Evolutionary conservation across 169 alveolate genomes (phyloP).

Genomic region (Plasmodium blacklocki): DNA sequence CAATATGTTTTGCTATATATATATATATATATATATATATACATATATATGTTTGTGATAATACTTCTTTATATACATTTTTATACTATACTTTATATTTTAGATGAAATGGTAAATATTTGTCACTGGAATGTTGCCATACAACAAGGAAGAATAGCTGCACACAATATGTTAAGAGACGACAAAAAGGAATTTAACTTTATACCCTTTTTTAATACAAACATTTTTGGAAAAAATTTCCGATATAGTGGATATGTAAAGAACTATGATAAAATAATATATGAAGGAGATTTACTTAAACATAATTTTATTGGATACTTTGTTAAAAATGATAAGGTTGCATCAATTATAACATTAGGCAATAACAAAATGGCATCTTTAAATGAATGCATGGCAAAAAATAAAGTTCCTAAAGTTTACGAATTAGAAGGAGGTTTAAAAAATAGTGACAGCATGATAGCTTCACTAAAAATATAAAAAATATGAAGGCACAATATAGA

Average conservation of each 20-base stretch:
- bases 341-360: conserved; percentile 50
- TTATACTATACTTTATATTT: not conserved
- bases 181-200: conserved; percentile 71
- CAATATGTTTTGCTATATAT: not conserved
- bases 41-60: not conserved
- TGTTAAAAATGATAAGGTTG: conserved; percentile 81
- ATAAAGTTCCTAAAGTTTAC: conserved; percentile 31
- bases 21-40: conserved; percentile 12
- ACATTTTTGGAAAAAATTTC: conserved; percentile 83
- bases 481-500: not conserved
- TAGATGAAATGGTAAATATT: conserved; percentile 77
- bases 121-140: conserved; percentile 89
- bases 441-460: conserved; percentile 74
- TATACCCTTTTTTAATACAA: conserved; percentile 87
- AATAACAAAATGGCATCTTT: conserved; percentile 63
- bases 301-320: conserved; percentile 84
- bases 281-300: conserved; percentile 84
- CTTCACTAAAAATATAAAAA: conserved; percentile 4
- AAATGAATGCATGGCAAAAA: conserved; percentile 53
- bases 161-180: conserved; percentile 81
- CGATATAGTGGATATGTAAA: conserved; percentile 82
- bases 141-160: conserved; percentile 89
- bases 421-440: conserved; percentile 66
- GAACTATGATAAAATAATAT: conserved; percentile 80
- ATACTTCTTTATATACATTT: not conserved